These are phyloP conservation scores for Neopestalotiopsis sp. DNA, from an alignment of 2,329 filamentous ascomycete genomes.

Conservation along the genomic window DNA sequence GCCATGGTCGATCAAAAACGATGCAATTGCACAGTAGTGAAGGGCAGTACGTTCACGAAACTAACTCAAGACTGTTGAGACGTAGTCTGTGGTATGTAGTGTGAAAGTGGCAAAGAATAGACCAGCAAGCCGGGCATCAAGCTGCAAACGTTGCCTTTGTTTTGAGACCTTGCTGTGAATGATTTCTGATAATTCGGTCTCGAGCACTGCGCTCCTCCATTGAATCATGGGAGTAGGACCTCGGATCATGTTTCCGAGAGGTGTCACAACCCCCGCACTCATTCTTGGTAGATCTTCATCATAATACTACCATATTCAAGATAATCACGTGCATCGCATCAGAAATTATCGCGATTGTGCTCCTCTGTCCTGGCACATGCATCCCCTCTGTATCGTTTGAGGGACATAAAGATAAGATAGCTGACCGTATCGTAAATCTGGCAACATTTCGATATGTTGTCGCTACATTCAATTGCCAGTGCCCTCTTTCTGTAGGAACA, in stretches of 20 bases:
- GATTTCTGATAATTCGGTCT: background rate
- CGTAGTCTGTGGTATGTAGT: background rate
- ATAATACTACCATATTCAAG: background rate
- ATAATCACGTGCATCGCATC: background rate
- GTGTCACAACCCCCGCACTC: background rate
- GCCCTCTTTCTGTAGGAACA: too few species aligned
- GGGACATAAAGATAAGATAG: too few species aligned
- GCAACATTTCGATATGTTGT: too few species aligned
- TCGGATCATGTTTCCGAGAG: background rate
- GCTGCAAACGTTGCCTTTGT: background rate
- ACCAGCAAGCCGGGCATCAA: background rate
- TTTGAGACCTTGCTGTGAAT: background rate
- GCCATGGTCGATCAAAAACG: background rate
- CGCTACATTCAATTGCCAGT: too few species aligned
- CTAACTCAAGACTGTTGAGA: background rate
- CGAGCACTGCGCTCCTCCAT: background rate
- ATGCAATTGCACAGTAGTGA: background rate
- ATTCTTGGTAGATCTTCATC: background rate
- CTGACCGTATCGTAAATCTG: too few species aligned
- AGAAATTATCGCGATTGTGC: too few species aligned
- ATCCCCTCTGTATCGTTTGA: too few species aligned
- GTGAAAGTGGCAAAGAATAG: background rate
- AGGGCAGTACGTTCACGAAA: background rate
- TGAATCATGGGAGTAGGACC: background rate
- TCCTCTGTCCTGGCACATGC: too few species aligned